These are phyloP conservation scores for Glycyrrhiza uralensis DNA, from an alignment of 306 rosid species.

Conservation along the genomic window DNA sequence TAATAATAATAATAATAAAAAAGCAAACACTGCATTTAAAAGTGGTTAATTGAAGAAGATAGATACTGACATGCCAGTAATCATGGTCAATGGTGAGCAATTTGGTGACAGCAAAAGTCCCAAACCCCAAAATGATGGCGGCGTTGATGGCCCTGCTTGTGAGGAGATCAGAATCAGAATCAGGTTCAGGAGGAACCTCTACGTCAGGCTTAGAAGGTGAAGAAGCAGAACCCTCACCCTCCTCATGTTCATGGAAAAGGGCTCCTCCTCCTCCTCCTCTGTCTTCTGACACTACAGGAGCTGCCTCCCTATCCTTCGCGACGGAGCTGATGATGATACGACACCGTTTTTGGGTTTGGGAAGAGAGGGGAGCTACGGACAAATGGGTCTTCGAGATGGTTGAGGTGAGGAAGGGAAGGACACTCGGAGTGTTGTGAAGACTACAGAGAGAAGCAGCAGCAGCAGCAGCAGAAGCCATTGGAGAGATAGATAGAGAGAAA, in stretches of 20 bases:
- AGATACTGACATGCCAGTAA: conserved; percentile 86
- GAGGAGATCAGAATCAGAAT: conserved; percentile 34
- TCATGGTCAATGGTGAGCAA: conserved; percentile 87
- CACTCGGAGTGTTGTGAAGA: conserved; percentile 25
- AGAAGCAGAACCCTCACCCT: background rate
- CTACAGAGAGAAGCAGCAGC: conserved; percentile 23
- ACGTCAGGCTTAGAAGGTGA: conserved; percentile 26
- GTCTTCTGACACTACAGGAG: conserved; percentile 39
- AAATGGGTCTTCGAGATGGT: conserved; percentile 26
- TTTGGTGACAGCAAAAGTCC: conserved; percentile 76
- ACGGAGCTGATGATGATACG: conserved; percentile 42
- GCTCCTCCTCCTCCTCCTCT: conserved; percentile 36
- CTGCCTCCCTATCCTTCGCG: conserved; percentile 53
- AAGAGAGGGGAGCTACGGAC: conserved; percentile 14
- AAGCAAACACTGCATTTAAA: background rate
- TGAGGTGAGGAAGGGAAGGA: conserved; percentile 11
- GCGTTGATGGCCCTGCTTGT: conserved; percentile 62
- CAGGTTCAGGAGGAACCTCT: conserved; percentile 3
- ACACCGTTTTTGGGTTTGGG: conserved; percentile 37
- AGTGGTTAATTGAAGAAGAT: conserved; percentile 6
- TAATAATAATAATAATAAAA: too few species aligned
- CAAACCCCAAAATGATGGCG: conserved; percentile 75
- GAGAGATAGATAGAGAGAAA: background rate
- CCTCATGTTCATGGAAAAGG: conserved; percentile 34
- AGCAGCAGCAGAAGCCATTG: conserved; percentile 48